These are phyloP conservation scores for Mollisiaceae sp. DNA, from an alignment of 2,329 filamentous ascomycete genomes.

Conservation along the genomic window DNA sequence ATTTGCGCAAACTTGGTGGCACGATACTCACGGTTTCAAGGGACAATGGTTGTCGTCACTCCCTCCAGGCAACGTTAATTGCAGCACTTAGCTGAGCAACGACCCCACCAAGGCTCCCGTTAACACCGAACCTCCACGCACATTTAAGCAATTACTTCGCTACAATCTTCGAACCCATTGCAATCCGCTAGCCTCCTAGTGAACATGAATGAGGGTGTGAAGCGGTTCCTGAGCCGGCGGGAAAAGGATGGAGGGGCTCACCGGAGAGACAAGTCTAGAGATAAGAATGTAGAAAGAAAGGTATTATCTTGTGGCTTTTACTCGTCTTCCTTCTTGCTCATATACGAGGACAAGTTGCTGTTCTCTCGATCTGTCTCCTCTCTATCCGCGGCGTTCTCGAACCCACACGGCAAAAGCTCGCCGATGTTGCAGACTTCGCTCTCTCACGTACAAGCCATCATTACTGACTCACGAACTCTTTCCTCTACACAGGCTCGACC, in stretches of 20 bases:
- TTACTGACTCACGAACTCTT: conserved; percentile 36
- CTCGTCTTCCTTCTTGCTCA: conserved; percentile 24
- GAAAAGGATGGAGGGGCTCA: conserved; percentile 62
- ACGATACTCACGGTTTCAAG: neutral
- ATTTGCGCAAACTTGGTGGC: neutral
- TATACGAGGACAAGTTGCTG: conserved; percentile 24
- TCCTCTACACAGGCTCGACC: conserved; percentile 52
- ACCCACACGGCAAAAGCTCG: conserved; percentile 29
- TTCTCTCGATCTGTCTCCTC: conserved; percentile 27
- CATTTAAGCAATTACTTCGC: conserved; percentile 6
- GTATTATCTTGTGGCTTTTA: conserved; percentile 43
- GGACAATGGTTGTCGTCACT: conserved; percentile 28
- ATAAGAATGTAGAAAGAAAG: conserved; percentile 54
- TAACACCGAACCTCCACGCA: neutral
- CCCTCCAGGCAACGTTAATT: conserved; percentile 25
- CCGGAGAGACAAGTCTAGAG: conserved; percentile 60
- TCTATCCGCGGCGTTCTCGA: conserved; percentile 34
- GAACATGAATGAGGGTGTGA: conserved; percentile 44
- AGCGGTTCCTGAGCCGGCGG: conserved; percentile 72
- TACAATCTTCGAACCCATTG: neutral
- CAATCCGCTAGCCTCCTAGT: neutral
- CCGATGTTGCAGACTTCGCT: conserved; percentile 30
- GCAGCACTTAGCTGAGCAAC: neutral
- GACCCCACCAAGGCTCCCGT: conserved; percentile 11
- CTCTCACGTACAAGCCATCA: conserved; percentile 29